Percentiles rank a stretch among this genome's conserved stretches.
phyloP scores from a whole-genome alignment of 2,329 filamentous ascomycete species.

The Penicillium occitanis region DNA sequence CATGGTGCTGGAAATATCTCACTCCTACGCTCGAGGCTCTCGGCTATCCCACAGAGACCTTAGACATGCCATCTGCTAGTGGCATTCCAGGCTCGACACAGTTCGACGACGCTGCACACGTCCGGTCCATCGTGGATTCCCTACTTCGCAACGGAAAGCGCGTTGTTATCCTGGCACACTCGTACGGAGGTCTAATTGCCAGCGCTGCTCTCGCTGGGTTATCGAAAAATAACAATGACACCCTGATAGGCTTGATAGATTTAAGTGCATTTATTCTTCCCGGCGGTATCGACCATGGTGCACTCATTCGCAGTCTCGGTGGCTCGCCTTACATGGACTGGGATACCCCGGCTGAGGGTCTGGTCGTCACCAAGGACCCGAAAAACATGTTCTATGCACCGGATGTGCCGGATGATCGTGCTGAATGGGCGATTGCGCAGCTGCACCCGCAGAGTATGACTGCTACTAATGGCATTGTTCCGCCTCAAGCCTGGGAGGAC shows the following conservation, averaged over 20 bases:
- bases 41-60: neutral
- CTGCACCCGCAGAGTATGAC: neutral
- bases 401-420: neutral
- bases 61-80: neutral
- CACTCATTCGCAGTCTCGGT: neutral
- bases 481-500: conserved; percentile 3
- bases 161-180: conserved; percentile 1
- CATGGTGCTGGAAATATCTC: conserved; percentile 7
- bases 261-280: neutral
- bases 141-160: neutral
- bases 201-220: neutral
- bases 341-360: neutral
- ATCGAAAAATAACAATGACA: neutral
- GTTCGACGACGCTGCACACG: neutral
- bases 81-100: neutral
- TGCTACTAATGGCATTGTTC: neutral
- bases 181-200: neutral
- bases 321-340: neutral
- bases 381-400: neutral
- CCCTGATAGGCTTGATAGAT: neutral
- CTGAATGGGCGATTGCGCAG: neutral
- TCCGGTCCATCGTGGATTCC: neutral
- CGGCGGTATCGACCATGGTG: neutral
- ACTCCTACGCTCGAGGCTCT: neutral
- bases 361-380: conserved; percentile 2